These are phyloP conservation scores for Prunus fruticosa DNA, from an alignment of 306 rosid genomes.

Conservation along the genomic window DNA sequence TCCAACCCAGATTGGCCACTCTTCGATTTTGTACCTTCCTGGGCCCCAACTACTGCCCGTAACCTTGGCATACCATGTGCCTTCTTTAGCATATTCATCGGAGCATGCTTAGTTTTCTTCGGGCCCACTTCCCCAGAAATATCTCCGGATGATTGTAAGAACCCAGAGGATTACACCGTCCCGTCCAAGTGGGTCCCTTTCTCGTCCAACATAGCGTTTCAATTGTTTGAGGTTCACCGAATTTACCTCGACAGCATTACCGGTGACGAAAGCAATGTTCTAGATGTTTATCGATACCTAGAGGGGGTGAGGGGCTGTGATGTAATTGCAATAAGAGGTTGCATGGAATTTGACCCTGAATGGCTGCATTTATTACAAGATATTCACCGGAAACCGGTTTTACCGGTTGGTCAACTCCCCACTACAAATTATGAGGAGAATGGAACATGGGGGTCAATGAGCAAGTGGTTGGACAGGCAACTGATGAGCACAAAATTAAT, in stretches of 20 bases:
- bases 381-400: not conserved
- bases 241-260: not conserved
- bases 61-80: slow-evolving; percentile 22
- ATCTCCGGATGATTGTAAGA: not conserved
- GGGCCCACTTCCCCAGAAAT: slow-evolving; percentile 7
- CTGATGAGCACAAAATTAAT: too few species aligned
- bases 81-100: slow-evolving; percentile 22
- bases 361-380: slow-evolving; percentile 14
- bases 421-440: not conserved
- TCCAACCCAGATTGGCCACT: slow-evolving; percentile 43
- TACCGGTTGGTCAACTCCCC: slow-evolving; percentile 13
- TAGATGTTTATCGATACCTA: slow-evolving; percentile 1
- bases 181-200: slow-evolving; percentile 38
- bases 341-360: slow-evolving; percentile 11
- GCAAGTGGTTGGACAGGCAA: slow-evolving; percentile 44
- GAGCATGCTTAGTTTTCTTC: not conserved
- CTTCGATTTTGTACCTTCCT: slow-evolving; percentile 29
- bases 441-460: not conserved
- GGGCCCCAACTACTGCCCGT: slow-evolving; percentile 26
- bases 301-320: not conserved
- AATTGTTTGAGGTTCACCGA: slow-evolving; percentile 26
- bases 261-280: not conserved
- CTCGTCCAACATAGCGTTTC: slow-evolving; percentile 16
- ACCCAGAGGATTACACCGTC: slow-evolving; percentile 19
- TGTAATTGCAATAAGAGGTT: slow-evolving; percentile 9